Percentiles rank a stretch among this genome's conserved stretches.
phyloP scores from a whole-genome alignment of 352 stramenopile species.

The Pythium periplocum region DNA sequence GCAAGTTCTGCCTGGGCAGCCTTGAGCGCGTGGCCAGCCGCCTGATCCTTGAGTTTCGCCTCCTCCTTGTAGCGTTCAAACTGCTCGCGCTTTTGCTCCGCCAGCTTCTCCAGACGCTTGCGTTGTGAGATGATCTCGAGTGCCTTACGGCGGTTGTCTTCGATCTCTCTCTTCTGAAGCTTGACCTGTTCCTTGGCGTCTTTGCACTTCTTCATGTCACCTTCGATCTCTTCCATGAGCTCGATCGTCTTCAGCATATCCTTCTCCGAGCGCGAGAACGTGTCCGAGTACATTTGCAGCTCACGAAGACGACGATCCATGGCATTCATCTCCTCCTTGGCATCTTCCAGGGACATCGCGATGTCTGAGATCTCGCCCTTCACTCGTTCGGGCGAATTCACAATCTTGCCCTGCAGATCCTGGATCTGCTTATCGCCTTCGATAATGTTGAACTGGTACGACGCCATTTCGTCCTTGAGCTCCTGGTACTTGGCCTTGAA shows the following conservation, averaged over 20 bases:
- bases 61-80: slow-evolving; percentile 67
- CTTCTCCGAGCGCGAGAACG: slow-evolving; percentile 62
- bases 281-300: slow-evolving; percentile 54
- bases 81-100: slow-evolving; percentile 66
- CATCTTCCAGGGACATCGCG: slow-evolving; percentile 54
- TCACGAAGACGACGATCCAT: slow-evolving; percentile 60
- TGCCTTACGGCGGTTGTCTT: slow-evolving; percentile 37
- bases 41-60: slow-evolving; percentile 51
- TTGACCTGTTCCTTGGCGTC: slow-evolving; percentile 73
- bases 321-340: slow-evolving; percentile 57
- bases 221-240: slow-evolving; percentile 57
- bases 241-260: slow-evolving; percentile 58
- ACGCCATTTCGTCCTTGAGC: slow-evolving; percentile 75
- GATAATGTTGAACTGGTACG: slow-evolving; percentile 70
- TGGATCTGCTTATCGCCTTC: slow-evolving; percentile 82
- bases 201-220: slow-evolving; percentile 62
- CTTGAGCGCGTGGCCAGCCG: slow-evolving; percentile 46
- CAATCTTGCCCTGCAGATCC: slow-evolving; percentile 75
- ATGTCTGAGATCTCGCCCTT: slow-evolving; percentile 64
- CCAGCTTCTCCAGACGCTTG: slow-evolving; percentile 64
- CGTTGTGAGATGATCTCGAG: slow-evolving; percentile 55
- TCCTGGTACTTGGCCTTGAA: slow-evolving; percentile 77
- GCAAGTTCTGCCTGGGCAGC: slow-evolving; percentile 45
- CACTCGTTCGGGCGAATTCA: slow-evolving; percentile 88
- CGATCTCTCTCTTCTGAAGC: slow-evolving; percentile 39